phyloP scores from a whole-genome alignment of 805 yeast genomes.

The Candida coquimbonensis region DNA sequence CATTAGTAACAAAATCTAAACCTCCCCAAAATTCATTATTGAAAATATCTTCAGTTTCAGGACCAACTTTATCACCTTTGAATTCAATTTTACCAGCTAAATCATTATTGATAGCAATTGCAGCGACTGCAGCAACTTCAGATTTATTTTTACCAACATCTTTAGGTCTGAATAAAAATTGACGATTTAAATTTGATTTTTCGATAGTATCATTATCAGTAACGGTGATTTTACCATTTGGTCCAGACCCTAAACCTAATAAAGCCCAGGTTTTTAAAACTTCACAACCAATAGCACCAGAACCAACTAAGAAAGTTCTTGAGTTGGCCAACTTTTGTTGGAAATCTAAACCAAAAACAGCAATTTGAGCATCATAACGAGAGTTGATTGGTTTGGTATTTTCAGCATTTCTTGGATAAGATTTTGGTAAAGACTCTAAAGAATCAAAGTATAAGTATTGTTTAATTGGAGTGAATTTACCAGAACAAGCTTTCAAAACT shows the following conservation, averaged over 20 bases:
- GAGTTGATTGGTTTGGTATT: constrained; percentile 70
- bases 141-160: constrained; percentile 92
- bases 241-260: constrained; percentile 92
- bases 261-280: constrained; percentile 98
- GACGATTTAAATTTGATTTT: constrained; percentile 92
- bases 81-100: constrained; percentile 70
- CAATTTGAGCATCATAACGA: constrained; percentile 92
- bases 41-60: constrained; percentile 85
- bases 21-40: constrained; percentile 78
- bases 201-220: constrained; percentile 96
- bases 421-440: constrained; percentile 77
- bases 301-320: constrained; percentile 85
- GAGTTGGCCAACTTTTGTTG: constrained; percentile 69
- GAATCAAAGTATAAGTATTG: constrained; percentile 94
- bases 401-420: constrained; percentile 57
- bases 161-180: constrained; percentile 86
- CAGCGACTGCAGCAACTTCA: constrained; percentile 85
- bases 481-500: constrained; percentile 89
- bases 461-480: constrained; percentile 88
- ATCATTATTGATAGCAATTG: constrained; percentile 76
- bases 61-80: constrained; percentile 81
- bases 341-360: constrained; percentile 80
- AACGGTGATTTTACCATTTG: constrained; percentile 72
- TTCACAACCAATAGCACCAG: constrained; percentile 99
- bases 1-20: constrained; percentile 89